Evolutionary conservation across 768 basidiomycete genomes (phyloP), one percentile per base, ranked within the genome.

Genomic region (Terana coerulea): DNA sequence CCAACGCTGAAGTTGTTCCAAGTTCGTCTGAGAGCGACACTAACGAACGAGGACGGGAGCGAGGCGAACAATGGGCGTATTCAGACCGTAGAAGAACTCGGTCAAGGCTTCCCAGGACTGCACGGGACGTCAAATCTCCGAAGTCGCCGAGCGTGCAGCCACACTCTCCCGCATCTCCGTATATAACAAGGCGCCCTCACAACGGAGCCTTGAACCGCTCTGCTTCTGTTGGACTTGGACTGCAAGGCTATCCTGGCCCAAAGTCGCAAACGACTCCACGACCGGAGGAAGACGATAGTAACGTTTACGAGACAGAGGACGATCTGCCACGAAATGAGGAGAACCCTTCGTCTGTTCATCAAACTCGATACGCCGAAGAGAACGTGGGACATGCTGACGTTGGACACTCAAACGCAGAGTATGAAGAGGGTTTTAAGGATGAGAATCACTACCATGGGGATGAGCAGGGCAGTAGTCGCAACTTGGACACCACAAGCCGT

Each of bases 1-100:
- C 63, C 2, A 64, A 67, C 41, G 63, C 59, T 24, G 55, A 49
- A 3, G 58, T 62, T 24, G 45, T 59, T 2, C 61, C 61, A 8
- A 64, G 62, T 44, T 62, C 63, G 0, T 61, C 61, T 0, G 63
- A 61, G 21, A 61, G 56, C 34, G 56, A 55, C 8, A 51, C 14
- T 30, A 22, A 36, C 5, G 39, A 43, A 10, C 14, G 26, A 7
- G 14, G 24, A 12, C 24, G 36, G 8, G 35, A 36, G 21, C 37
- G 12, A 4, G 11, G 17, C 24, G 5, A 21, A 24, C 37, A 47
- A 49, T 9, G n/a, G 5, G 45, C 12, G 4, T 19, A 19, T 19
- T 24, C 45, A n/a, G 34, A 22, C 10, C 12, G 17, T 22, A n/a
- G 29, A 5, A 21, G 30, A 22, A 29, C 19, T 21, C 19, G 50